Evolutionary conservation across 805 yeast species (phyloP).

Genomic region (Zygotorulaspora sp.): DNA sequence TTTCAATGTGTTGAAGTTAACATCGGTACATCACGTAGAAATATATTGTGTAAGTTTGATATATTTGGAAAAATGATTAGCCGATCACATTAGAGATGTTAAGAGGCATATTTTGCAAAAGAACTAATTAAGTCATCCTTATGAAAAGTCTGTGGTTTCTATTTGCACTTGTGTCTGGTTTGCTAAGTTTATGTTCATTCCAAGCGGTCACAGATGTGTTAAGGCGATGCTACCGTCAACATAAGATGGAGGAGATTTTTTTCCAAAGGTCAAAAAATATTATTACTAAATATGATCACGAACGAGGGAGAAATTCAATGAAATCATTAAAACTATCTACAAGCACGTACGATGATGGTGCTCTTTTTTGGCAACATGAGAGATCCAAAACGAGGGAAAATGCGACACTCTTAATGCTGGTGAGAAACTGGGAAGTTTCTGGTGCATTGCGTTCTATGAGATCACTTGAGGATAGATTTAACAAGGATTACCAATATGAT

Average conservation of each 20-base stretch:
- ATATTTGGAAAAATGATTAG: neutral
- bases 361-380: slow-evolving; percentile 4
- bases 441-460: slow-evolving; percentile 76
- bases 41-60: too few relatives aligned
- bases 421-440: slow-evolving; percentile 70
- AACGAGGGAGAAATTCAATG: slow-evolving; percentile 11
- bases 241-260: slow-evolving; percentile 7
- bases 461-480: slow-evolving; percentile 71
- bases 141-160: slow-evolving; percentile 4
- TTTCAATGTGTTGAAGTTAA: neutral
- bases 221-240: slow-evolving; percentile 3
- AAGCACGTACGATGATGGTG: slow-evolving; percentile 24
- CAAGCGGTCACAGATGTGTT: slow-evolving; percentile 5
- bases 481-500: slow-evolving; percentile 59
- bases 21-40: too few relatives aligned
- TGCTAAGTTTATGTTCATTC: slow-evolving; percentile 3
- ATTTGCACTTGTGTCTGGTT: slow-evolving; percentile 3
- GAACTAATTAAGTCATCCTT: slow-evolving; percentile 3
- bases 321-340: slow-evolving; percentile 25
- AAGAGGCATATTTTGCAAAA: neutral
- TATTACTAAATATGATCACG: slow-evolving; percentile 16
- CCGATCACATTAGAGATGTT: neutral
- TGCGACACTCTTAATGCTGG: slow-evolving; percentile 85
- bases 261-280: slow-evolving; percentile 17
- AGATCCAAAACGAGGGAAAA: slow-evolving; percentile 37